Evolutionary conservation across 2,329 filamentous ascomycete species (phyloP), one percentile per base, ranked within the genome.

Genomic region (Ceratocystis albifundus): DNA sequence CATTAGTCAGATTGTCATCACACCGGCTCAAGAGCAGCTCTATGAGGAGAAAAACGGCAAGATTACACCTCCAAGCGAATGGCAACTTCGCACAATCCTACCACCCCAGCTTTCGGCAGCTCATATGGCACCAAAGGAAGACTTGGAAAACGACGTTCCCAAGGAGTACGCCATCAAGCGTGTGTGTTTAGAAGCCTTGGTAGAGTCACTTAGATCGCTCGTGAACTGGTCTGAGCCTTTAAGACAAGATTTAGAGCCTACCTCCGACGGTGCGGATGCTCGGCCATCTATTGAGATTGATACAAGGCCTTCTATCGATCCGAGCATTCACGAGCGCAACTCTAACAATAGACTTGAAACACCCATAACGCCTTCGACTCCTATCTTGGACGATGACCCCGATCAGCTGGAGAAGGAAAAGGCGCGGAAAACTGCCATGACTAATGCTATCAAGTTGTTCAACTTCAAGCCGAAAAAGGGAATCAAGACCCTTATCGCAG

Each of bases 381-480:
- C 85, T 22, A 77, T 86, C 1, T 76, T 85, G 2, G 91, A 96
- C 67, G 95, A 99, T 72, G 94, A 99, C 72, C 93, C 93, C 0
- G 90, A 86, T 69, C 88, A 96, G 71, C 80, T 99, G n/a, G 94
- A 97, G 72, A 95, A 88, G 75, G 90, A 92, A 66, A 97, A 97
- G 77, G 89, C 92, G 68, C 84, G 88, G 69, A 99, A 99, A 77
- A 97, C 90, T 5, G 94, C 94, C 0, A 78, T 97, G 68, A 89
- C 87, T 64, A 94, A 96, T 71, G 93, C 89, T 1, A 88, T 96
- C 65, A 85, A 87, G 62, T 88, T 90, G 69, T 99, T 99, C 81
- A 99, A 99, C 74, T 96, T 93, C 80, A 99, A 99, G 75, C 91
- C 95, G 0, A 99, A 99, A 76, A 85, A 88, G 68, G 95, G 94